Evolutionary conservation across 2,329 filamentous ascomycete species (phyloP).

Genomic region (Zasmidium angulare): DNA sequence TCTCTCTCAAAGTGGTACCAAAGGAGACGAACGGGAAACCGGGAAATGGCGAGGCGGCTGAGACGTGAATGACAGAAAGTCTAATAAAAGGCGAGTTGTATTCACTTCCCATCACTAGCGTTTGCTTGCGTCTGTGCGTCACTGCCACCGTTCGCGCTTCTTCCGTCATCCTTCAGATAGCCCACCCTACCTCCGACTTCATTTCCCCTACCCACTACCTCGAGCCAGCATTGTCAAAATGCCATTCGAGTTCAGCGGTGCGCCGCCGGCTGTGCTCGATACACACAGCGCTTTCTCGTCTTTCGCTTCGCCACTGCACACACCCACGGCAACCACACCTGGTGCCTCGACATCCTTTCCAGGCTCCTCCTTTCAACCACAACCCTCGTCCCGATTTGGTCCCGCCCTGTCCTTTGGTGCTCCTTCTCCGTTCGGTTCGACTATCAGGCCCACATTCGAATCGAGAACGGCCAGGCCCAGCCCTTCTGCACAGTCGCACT

Average conservation of each 20-base stretch:
- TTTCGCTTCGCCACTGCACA: background rate
- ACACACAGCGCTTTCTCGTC: conserved; percentile 5
- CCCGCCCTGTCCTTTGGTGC: conserved; percentile 1
- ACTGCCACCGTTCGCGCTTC: background rate
- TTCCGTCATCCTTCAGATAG: no score
- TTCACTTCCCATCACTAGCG: background rate
- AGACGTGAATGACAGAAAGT: conserved; percentile 14
- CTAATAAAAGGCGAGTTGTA: background rate
- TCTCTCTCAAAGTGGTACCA: conserved; percentile 81
- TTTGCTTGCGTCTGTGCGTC: background rate
- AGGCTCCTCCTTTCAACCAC: background rate
- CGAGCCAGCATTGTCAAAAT: conserved; percentile 4
- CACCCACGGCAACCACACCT: background rate
- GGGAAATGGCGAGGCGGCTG: conserved; percentile 24
- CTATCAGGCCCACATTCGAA: background rate
- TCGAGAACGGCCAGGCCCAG: background rate
- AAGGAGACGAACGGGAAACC: conserved; percentile 35
- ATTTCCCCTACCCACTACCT: background rate
- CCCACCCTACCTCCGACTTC: background rate
- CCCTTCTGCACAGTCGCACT: background rate
- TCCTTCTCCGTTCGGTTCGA: background rate
- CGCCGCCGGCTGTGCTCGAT: conserved; percentile 7
- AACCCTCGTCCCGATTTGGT: background rate
- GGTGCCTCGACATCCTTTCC: background rate
- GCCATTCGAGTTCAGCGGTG: conserved; percentile 22